Percentiles rank a stretch among this genome's conserved stretches.
phyloP scores from a whole-genome alignment of 2,329 filamentous ascomycete genomes.

The Lomentospora prolificans region DNA sequence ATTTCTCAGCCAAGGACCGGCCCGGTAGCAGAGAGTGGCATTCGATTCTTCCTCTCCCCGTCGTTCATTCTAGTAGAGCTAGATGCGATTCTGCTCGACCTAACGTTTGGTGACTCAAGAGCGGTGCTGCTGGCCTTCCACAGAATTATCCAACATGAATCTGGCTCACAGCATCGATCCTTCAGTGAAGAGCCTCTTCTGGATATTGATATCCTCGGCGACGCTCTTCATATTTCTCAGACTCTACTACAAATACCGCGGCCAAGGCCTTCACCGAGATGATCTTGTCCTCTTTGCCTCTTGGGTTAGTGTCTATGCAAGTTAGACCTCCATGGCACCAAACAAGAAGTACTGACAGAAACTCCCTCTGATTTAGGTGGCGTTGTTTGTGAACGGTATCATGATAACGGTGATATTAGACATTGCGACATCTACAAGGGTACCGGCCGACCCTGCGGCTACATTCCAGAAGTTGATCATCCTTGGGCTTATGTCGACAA shows the following conservation, averaged over 20 bases:
- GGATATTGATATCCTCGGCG: conserved; percentile 1
- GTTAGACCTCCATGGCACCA: background rate
- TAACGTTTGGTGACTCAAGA: too few relatives aligned
- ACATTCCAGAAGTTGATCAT: background rate
- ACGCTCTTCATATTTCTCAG: background rate
- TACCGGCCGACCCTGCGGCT: background rate
- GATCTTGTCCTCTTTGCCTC: background rate
- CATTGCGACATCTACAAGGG: background rate
- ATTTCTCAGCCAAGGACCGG: too few relatives aligned
- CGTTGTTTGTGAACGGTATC: background rate
- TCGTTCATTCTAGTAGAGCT: too few relatives aligned
- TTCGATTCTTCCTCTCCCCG: too few relatives aligned
- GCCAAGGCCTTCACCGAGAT: background rate
- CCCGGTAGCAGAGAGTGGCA: too few relatives aligned
- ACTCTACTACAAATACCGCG: conserved; percentile 1
- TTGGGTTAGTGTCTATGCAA: background rate
- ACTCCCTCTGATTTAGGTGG: background rate
- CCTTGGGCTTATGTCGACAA: background rate
- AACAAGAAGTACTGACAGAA: background rate
- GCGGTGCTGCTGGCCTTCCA: too few relatives aligned
- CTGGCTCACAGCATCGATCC: too few relatives aligned
- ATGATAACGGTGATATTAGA: background rate
- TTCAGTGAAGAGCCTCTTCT: background rate
- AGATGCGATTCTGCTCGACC: too few relatives aligned
- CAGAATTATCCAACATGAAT: background rate